Base-by-base conservation (phyloP, 306 rosid genomes). In the Fragaria nilgerrensis region DNA sequence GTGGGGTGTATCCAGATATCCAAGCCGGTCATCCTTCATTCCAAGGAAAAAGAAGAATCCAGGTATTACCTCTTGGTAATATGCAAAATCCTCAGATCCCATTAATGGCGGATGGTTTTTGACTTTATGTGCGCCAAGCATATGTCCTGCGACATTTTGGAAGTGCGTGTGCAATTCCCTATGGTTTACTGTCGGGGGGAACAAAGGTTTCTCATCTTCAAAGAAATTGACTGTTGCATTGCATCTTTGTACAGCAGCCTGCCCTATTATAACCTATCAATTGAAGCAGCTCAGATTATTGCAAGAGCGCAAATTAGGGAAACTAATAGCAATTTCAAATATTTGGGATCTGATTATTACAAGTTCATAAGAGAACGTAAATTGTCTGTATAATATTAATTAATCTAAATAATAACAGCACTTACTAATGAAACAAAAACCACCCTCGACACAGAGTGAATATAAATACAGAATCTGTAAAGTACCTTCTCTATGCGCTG, bases 241-340 rank as follows among this genome's bases (percentile, higher is more conserved):
- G 87, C 98, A 92, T 85, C 96, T 88, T 32, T 89, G 97, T 43
- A 95, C 98, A 0, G 90, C 74, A 72, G 98, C 97, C 84, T 95
- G 98, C 20, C 88, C 90, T 4, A 43, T 81, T 80, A 92, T 95
- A 75, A 91, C 93, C 97, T 95, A 77, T 76, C 36, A 34, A 76
- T 66, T 53, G 67, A 72, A 77, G 76, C 5, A 19, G 53, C 78
- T 80, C 63, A 73, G 49, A 68, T 43, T 43, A 55, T 56, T 58
- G 20, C 22, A 9, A 70, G 5, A 43, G 25, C 2, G 41, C 41
- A 67, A 37, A 32, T 27, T n/a, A 53, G 19, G 49, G 61, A 34
- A 37, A 22, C 7, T 37, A 63, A 62, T 11, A 45, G 43, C n/a
- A 27, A 61, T 7, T 7, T 16, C 25, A 71, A 29, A 70, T 19